phyloP scores from a whole-genome alignment of 306 rosid species.

The Chamaecrista fasciculata region DNA sequence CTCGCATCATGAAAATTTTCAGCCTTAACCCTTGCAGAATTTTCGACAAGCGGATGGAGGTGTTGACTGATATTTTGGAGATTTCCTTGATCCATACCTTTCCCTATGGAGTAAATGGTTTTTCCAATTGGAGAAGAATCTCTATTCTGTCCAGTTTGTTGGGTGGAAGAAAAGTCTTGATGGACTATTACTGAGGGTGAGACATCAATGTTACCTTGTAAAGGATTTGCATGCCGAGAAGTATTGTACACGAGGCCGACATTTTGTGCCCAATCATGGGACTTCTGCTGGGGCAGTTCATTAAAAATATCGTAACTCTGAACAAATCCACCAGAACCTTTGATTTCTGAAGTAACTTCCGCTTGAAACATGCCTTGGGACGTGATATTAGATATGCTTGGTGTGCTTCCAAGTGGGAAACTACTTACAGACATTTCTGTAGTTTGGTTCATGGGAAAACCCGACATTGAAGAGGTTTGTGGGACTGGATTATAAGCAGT shows the following conservation, averaged over 20 bases:
- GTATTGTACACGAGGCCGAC: conserved; percentile 53
- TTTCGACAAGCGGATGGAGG: conserved; percentile 44
- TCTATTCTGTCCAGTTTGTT: conserved; percentile 46
- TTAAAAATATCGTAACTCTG: conserved; percentile 65
- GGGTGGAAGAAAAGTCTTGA: conserved; percentile 62
- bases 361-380: conserved; percentile 51
- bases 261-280: conserved; percentile 78
- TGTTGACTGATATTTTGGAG: conserved; percentile 49
- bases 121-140: conserved; percentile 47
- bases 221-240: conserved; percentile 56
- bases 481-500: conserved; percentile 51
- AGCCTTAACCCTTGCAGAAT: conserved; percentile 53
- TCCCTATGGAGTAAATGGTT: conserved; percentile 44
- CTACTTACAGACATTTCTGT: conserved; percentile 48
- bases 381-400: conserved; percentile 45
- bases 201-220: conserved; percentile 54
- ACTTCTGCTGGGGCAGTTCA: conserved; percentile 61
- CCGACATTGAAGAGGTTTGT: conserved; percentile 59
- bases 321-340: conserved; percentile 45
- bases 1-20: conserved; percentile 49
- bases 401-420: conserved; percentile 66
- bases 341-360: conserved; percentile 50
- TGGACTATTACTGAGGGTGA: conserved; percentile 57
- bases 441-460: conserved; percentile 62
- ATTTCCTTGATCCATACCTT: conserved; percentile 45